Conservation (phyloP, 1,284 basidiomycete species). For the Boletus mariae region DNA sequence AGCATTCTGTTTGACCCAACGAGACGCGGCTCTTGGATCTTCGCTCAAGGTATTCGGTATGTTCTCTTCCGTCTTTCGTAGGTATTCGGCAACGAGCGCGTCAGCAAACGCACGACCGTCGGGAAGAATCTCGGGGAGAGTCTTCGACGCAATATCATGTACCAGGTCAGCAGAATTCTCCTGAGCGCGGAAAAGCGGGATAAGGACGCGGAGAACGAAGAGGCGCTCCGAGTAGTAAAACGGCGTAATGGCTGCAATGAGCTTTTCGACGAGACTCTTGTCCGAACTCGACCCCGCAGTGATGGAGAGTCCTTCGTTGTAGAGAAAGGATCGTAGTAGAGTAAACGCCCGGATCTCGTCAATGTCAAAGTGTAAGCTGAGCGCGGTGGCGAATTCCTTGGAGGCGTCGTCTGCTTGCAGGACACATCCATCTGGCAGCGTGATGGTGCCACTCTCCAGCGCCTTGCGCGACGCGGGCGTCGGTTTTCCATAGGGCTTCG, state of each 20-base stretch:
- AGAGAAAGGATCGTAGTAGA: constrained; percentile 72
- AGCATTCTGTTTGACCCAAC: constrained; percentile 77
- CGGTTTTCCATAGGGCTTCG: constrained; percentile 63
- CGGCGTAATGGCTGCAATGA: constrained; percentile 68
- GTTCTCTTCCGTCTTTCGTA: constrained; percentile 47
- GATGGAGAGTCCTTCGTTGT: constrained; percentile 68
- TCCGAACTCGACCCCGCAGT: constrained; percentile 43
- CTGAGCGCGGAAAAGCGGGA: constrained; percentile 61
- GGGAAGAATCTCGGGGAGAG: constrained; percentile 60
- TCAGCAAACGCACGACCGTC: constrained; percentile 57
- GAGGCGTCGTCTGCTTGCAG: constrained; percentile 62
- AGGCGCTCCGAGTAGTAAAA: constrained; percentile 81
- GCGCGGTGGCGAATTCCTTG: constrained; percentile 63
- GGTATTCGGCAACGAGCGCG: constrained; percentile 56
- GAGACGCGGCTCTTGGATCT: constrained; percentile 59
- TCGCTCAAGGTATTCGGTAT: constrained; percentile 51
- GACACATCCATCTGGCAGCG: constrained; percentile 58
- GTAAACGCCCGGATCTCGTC: constrained; percentile 74
- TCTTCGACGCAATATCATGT: constrained; percentile 49
- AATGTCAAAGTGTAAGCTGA: constrained; percentile 69
- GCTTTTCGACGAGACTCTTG: constrained; percentile 46
- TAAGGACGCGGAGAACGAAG: constrained; percentile 58
- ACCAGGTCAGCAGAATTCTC: constrained; percentile 54
- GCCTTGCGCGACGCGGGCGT: constrained; percentile 62
- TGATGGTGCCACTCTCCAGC: constrained; percentile 62